These are phyloP conservation scores for Verticillium nonalfalfae DNA, from an alignment of 2,329 filamentous ascomycete species.

Conservation along the genomic window DNA sequence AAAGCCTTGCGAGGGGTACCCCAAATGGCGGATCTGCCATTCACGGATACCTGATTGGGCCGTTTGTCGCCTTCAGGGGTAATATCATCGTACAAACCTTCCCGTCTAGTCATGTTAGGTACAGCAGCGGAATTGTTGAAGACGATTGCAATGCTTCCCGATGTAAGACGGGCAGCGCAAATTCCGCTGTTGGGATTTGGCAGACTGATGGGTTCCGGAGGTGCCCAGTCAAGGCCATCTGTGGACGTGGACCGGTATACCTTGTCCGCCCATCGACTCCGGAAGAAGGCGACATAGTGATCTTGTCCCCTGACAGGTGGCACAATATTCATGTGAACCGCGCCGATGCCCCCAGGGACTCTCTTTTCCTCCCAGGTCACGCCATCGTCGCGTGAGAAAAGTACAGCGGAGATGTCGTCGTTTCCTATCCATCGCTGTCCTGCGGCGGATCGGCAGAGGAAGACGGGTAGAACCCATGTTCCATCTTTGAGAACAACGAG, in stretches of 20 bases:
- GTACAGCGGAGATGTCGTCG: slow-evolving; percentile 32
- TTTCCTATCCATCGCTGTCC: slow-evolving; percentile 36
- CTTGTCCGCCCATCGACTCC: slow-evolving; percentile 37
- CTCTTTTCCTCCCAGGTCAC: slow-evolving; percentile 29
- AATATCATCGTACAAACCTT: slow-evolving; percentile 38
- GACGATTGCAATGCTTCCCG: slow-evolving; percentile 26
- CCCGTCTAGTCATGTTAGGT: slow-evolving; percentile 22
- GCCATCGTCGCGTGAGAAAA: slow-evolving; percentile 28
- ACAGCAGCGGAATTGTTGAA: slow-evolving; percentile 32
- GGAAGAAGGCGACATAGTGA: slow-evolving; percentile 28
- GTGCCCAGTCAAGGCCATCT: slow-evolving; percentile 30
- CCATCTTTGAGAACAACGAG: slow-evolving; percentile 26
- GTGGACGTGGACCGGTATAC: slow-evolving; percentile 32
- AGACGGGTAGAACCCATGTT: slow-evolving; percentile 34
- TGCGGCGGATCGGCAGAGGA: slow-evolving; percentile 30
- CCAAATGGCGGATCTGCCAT: slow-evolving; percentile 34
- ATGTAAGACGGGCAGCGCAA: slow-evolving; percentile 27
- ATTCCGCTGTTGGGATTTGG: slow-evolving; percentile 37
- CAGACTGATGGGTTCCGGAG: slow-evolving; percentile 23
- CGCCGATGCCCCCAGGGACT: slow-evolving; percentile 27
- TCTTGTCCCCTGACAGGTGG: slow-evolving; percentile 14
- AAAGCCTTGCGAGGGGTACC: slow-evolving; percentile 29
- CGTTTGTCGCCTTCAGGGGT: slow-evolving; percentile 30
- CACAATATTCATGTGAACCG: slow-evolving; percentile 37
- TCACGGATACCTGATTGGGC: slow-evolving; percentile 25